phyloP scores from a whole-genome alignment of 768 basidiomycete genomes.

The Hygrophorus russula region DNA sequence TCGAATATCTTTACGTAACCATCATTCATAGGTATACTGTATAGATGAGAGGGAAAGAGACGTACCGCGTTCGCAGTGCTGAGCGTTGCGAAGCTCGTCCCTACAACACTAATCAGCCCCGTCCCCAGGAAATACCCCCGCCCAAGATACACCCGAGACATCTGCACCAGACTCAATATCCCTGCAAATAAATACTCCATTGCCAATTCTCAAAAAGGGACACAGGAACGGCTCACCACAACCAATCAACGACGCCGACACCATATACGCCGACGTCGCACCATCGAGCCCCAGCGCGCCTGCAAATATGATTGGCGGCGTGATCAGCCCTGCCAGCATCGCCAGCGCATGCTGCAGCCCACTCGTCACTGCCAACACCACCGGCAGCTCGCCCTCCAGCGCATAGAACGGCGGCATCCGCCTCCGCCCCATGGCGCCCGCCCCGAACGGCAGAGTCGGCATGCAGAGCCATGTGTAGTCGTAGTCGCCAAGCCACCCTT shows the following conservation, averaged over 20 bases:
- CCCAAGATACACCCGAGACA: no score
- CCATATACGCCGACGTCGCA: no score
- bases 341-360: conserved; percentile 71
- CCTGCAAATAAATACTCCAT: no score
- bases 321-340: conserved; percentile 76
- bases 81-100: conserved; percentile 71
- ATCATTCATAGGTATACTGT: no score
- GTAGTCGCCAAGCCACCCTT: conserved; percentile 82
- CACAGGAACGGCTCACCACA: no score
- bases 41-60: conserved; percentile 5
- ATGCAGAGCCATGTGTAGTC: conserved; percentile 68
- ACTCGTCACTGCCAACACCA: conserved; percentile 15
- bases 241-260: no score
- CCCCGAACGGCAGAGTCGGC: conserved; percentile 52
- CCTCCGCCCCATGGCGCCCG: conserved; percentile 20
- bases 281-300: conserved; percentile 45
- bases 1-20: no score
- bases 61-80: conserved; percentile 60
- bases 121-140: conserved; percentile 41
- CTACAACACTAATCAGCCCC: conserved; percentile 74
- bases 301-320: conserved; percentile 75
- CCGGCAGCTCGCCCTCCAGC: no score
- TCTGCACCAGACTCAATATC: no score
- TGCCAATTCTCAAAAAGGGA: no score
- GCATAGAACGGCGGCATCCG: no score